Evolutionary conservation across 2,329 filamentous ascomycete species (phyloP).

Genomic region (Zymoseptoria crescenta): DNA sequence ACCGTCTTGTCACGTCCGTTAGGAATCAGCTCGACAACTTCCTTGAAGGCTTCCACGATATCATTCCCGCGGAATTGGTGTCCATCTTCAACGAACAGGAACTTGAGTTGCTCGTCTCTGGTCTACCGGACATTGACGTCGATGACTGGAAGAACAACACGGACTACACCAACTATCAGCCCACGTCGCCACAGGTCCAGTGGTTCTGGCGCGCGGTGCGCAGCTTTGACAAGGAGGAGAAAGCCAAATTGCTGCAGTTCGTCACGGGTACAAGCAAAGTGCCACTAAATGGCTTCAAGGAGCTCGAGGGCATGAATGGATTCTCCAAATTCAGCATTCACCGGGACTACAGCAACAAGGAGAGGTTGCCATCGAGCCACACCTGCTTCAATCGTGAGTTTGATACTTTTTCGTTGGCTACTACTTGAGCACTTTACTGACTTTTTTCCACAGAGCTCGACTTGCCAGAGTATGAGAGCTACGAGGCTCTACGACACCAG

Average conservation of each 20-base stretch:
- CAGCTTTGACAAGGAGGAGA: slow-evolving; percentile 98
- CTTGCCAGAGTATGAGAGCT: slow-evolving; percentile 94
- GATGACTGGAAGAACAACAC: slow-evolving; percentile 99
- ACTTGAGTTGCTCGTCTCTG: slow-evolving; percentile 90
- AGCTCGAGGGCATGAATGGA: slow-evolving; percentile 98
- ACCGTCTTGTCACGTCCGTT: slow-evolving; percentile 84
- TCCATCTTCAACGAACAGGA: slow-evolving; percentile 99
- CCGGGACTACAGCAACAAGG: slow-evolving; percentile 93
- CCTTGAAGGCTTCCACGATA: slow-evolving; percentile 81
- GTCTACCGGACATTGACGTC: slow-evolving; percentile 91
- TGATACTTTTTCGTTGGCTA: not conserved
- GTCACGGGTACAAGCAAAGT: slow-evolving; percentile 98
- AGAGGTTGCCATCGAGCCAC: slow-evolving; percentile 89
- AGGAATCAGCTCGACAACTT: slow-evolving; percentile 92
- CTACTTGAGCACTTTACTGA: slow-evolving; percentile 29
- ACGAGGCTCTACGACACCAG: slow-evolving; percentile 79
- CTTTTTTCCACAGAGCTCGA: slow-evolving; percentile 65
- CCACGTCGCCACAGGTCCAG: slow-evolving; percentile 91
- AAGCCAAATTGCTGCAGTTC: slow-evolving; percentile 92
- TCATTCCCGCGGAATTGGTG: slow-evolving; percentile 87
- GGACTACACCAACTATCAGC: slow-evolving; percentile 95
- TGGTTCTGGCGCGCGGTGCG: slow-evolving; percentile 99
- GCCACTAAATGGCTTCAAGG: slow-evolving; percentile 96
- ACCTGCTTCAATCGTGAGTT: slow-evolving; percentile 98
- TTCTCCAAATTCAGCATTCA: slow-evolving; percentile 98